These are phyloP conservation scores for Euphorbia corollata DNA, from an alignment of 441 rosid species.

Conservation along the genomic window DNA sequence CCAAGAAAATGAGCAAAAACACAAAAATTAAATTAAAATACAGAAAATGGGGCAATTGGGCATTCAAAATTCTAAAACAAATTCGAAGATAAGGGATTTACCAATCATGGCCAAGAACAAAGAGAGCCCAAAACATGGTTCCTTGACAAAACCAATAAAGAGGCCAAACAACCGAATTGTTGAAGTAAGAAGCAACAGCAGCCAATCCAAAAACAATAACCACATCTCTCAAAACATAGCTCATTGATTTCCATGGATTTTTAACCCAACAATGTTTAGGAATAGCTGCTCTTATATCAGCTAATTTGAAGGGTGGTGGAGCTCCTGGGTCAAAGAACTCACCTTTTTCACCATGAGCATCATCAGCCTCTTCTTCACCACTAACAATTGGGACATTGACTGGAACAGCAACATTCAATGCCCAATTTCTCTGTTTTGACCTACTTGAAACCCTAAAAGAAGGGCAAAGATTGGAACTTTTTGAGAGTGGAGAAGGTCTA, in stretches of 20 bases:
- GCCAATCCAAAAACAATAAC: conserved; percentile 67
- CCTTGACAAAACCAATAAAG: conserved; percentile 89
- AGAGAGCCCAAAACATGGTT: conserved; percentile 97
- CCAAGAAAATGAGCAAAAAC: conserved; percentile 31
- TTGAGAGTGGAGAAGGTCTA: conserved; percentile 20
- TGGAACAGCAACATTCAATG: conserved; percentile 36
- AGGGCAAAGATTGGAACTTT: conserved; percentile 21
- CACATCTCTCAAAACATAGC: conserved; percentile 86
- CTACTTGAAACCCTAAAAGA: conserved; percentile 21
- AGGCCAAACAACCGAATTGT: conserved; percentile 88
- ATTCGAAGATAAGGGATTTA: conserved; percentile 18
- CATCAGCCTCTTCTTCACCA: conserved; percentile 16
- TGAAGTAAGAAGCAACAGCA: conserved; percentile 59
- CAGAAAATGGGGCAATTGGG: not conserved
- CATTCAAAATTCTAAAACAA: not conserved
- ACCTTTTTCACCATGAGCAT: conserved; percentile 7
- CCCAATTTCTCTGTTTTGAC: conserved; percentile 23
- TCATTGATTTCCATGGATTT: conserved; percentile 84
- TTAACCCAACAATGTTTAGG: conserved; percentile 98
- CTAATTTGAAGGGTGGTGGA: conserved; percentile 69
- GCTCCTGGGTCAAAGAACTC: conserved; percentile 54
- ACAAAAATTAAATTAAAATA: not conserved
- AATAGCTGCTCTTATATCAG: conserved; percentile 83
- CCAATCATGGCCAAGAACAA: conserved; percentile 98
- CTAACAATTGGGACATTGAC: conserved; percentile 18